These are phyloP conservation scores for Hymenoscyphus occultus DNA, from an alignment of 2,329 filamentous ascomycete genomes.

Conservation along the genomic window DNA sequence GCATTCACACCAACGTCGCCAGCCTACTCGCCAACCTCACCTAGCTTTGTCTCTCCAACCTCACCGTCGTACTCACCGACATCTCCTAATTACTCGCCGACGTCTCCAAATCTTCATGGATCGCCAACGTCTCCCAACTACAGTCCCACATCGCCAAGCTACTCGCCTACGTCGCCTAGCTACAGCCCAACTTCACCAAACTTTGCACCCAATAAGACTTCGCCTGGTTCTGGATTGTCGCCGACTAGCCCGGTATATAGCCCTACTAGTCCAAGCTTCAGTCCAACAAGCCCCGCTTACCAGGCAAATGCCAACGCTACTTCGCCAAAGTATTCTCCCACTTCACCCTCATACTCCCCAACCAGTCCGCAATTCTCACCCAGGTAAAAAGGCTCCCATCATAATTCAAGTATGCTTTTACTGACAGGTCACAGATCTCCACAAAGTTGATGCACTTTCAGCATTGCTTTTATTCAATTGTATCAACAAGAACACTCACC, in stretches of 20 bases:
- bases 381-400: conserved; percentile 21
- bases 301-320: conserved; percentile 26
- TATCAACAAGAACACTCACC: conserved; percentile 30
- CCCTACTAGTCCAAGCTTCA: conserved; percentile 34
- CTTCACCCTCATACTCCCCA: conserved; percentile 30
- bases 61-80: conserved; percentile 79
- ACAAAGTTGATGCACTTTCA: conserved; percentile 20
- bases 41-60: conserved; percentile 49
- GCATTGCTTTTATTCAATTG: conserved; percentile 23
- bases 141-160: conserved; percentile 48
- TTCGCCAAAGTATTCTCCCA: conserved; percentile 41
- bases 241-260: conserved; percentile 36
- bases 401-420: neutral
- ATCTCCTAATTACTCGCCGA: conserved; percentile 69
- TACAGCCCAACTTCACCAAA: conserved; percentile 35
- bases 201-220: conserved; percentile 28
- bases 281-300: conserved; percentile 33
- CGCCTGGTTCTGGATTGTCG: conserved; percentile 32
- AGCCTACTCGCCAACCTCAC: conserved; percentile 37
- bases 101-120: conserved; percentile 62
- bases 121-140: conserved; percentile 33
- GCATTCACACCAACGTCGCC: conserved; percentile 38
- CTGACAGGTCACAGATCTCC: conserved; percentile 28
- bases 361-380: conserved; percentile 34
- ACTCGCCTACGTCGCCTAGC: conserved; percentile 32